These are phyloP conservation scores for Botrytis tulipae DNA, from an alignment of 2,329 filamentous ascomycete species.

Conservation along the genomic window DNA sequence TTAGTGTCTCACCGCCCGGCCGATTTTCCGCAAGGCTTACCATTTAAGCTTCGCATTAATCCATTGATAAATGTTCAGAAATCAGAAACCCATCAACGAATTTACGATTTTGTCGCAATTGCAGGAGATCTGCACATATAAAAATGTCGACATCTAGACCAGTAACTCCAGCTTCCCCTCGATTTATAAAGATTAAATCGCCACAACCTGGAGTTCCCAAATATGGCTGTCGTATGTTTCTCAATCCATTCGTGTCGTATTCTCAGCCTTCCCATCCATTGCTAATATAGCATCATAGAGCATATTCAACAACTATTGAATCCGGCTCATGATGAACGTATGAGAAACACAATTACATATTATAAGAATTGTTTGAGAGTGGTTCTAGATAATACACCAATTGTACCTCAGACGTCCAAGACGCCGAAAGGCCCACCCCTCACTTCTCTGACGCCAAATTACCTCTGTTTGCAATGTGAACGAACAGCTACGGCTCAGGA, in stretches of 20 bases:
- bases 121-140: neutral
- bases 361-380: slow-evolving; percentile 71
- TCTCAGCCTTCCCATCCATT: slow-evolving; percentile 31
- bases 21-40: slow-evolving; percentile 19
- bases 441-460: slow-evolving; percentile 65
- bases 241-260: slow-evolving; percentile 15
- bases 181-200: slow-evolving; percentile 52
- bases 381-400: slow-evolving; percentile 65
- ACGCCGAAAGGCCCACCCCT: slow-evolving; percentile 54
- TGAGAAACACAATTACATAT: slow-evolving; percentile 66
- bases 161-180: slow-evolving; percentile 37
- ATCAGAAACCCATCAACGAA: neutral
- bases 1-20: slow-evolving; percentile 9
- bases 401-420: slow-evolving; percentile 65
- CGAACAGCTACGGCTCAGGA: slow-evolving; percentile 66
- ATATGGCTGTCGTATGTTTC: slow-evolving; percentile 60
- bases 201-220: slow-evolving; percentile 58
- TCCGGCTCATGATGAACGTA: slow-evolving; percentile 56
- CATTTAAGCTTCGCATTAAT: slow-evolving; percentile 14
- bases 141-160: slow-evolving; percentile 36
- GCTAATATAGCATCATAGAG: slow-evolving; percentile 49
- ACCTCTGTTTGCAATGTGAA: slow-evolving; percentile 71
- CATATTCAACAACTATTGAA: slow-evolving; percentile 68
- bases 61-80: neutral
- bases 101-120: slow-evolving; percentile 17